A percentile compares a stretch with the other conserved stretches of the same genome.
These are phyloP conservation scores for Kwoniella heveanensis DNA, from an alignment of 768 basidiomycete species.

Conservation along the genomic window DNA sequence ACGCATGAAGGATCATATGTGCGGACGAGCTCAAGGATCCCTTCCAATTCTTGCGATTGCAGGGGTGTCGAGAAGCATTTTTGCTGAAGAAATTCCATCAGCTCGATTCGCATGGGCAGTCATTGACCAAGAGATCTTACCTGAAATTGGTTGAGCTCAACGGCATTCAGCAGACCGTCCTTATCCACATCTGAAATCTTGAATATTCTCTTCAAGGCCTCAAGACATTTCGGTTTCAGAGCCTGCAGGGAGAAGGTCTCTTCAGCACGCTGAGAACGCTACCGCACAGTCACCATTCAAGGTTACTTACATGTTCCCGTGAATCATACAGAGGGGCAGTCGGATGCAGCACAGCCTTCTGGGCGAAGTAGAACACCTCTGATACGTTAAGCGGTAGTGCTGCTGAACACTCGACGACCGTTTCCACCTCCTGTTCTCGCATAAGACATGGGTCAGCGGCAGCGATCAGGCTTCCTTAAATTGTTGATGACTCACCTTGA, in stretches of 20 bases:
- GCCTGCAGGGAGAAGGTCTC: no score
- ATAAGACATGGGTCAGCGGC: no score
- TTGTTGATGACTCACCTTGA: conserved; percentile 87
- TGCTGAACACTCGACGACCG: conserved; percentile 91
- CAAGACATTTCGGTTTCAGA: conserved; percentile 86
- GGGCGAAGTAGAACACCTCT: conserved; percentile 97
- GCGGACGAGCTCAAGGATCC: conserved; percentile 89
- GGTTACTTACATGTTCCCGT: conserved; percentile 74
- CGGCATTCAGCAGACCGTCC: conserved; percentile 83
- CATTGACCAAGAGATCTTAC: conserved; percentile 58
- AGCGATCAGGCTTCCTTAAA: no score
- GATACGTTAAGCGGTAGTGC: conserved; percentile 87
- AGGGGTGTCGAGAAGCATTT: conserved; percentile 95
- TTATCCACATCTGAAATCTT: conserved; percentile 94
- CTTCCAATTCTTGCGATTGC: conserved; percentile 89
- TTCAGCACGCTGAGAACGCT: no score
- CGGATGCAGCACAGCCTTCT: conserved; percentile 95
- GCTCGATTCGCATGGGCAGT: not conserved
- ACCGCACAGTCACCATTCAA: no score
- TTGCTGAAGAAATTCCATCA: conserved; percentile 60
- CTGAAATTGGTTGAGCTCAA: conserved; percentile 96
- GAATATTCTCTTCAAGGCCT: conserved; percentile 89
- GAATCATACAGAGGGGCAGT: conserved; percentile 97
- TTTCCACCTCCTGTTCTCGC: conserved; percentile 99
- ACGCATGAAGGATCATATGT: conserved; percentile 76